Conservation (phyloP, 2,329 filamentous ascomycete genomes). For the Ascochyta clinopodiicola region DNA sequence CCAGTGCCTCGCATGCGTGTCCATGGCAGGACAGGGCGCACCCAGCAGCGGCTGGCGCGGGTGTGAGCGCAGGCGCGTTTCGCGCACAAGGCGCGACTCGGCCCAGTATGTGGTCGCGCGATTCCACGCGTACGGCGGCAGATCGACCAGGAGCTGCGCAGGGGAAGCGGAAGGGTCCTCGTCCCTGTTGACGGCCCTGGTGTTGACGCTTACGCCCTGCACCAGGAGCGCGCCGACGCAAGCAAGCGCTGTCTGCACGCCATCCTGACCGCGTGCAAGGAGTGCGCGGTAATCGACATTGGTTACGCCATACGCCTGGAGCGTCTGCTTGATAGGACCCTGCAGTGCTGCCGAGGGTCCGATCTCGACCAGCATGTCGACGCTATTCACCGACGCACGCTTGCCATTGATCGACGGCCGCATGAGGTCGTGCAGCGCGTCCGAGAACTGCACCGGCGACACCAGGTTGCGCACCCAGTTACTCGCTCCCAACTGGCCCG, state of each 20-base stretch:
- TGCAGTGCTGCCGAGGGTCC: constrained; percentile 6
- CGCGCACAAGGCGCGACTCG: constrained; percentile 13
- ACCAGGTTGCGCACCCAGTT: constrained; percentile 21
- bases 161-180: not conserved
- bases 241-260: too few species aligned
- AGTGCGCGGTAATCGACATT: too few species aligned
- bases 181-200: not conserved
- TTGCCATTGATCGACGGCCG: not conserved
- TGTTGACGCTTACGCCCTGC: not conserved
- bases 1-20: constrained; percentile 28
- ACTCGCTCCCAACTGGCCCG: not conserved
- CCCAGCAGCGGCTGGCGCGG: constrained; percentile 24
- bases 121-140: constrained; percentile 46
- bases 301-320: too few species aligned
- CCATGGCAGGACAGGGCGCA: constrained; percentile 16
- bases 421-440: not conserved
- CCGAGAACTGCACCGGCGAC: constrained; percentile 12
- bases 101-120: constrained; percentile 39
- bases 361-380: constrained; percentile 6
- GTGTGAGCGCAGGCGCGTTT: not conserved
- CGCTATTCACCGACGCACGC: not conserved
- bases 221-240: not conserved
- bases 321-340: too few species aligned
- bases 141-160: constrained; percentile 8
- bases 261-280: too few species aligned